Evolutionary conservation across 78 protist species (phyloP), one percentile per base, ranked within the genome.

Genomic region (Dictyostelium intermedium): DNA sequence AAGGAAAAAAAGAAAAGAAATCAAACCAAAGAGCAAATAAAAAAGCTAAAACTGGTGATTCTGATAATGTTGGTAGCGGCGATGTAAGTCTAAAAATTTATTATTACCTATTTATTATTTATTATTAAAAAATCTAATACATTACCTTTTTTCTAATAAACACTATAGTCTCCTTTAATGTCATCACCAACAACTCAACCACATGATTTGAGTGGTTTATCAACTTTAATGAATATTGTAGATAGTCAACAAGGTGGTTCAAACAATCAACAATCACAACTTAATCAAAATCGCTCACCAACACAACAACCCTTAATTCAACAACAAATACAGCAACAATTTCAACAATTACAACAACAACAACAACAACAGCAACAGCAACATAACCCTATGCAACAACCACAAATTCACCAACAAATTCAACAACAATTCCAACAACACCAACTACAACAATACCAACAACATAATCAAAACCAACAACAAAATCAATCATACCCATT

Each of bases 191-290:
- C 30, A 25, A 25, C 18, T 50, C 43, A 3, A 34, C 56, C 53
- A 6, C 77, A 79, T 18, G 93, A 87, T 43, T 41, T 87, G 27
- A 66, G 86, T 63, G 93, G 86, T 27, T 53, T 87, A 27, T 87
- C 93, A 41, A 53, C 83, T 3, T 43, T 87, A 50, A 79, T 87
- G 85, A 87, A 74, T 45, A 84, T 76, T 37, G 85, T 87, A 8
- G 93, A 87, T 11, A 82, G 79, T 25, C 83, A 77, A 34, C 87
- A 23, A 35, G 25, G 47, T 72, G 47, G 41, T 11, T 34, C 32
- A 4, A 43, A 84, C 41, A 78, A 69, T 16, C 82, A 45, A 69
- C 80, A 84, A 6, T 61, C 50, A 50, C 92, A 76, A 53, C 85
- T 14, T 10, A 25, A 47, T 9, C 85, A 30, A 41, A 43, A 47